Evolutionary conservation across 2,329 filamentous ascomycete species (phyloP).

Genomic region (Dothideomycetidae sp.): DNA sequence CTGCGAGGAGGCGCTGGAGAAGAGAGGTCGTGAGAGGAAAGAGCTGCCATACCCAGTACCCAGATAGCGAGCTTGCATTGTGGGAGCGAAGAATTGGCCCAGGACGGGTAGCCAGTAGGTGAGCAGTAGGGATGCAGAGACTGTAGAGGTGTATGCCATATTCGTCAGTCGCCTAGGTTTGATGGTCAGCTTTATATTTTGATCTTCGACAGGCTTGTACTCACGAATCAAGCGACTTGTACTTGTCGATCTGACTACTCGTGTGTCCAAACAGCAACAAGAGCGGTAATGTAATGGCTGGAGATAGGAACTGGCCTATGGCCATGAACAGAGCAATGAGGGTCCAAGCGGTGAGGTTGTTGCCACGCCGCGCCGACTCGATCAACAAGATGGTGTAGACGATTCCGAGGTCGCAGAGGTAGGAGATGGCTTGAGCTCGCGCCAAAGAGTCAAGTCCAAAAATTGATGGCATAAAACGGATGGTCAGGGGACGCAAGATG

Average conservation of each 20-base stretch:
- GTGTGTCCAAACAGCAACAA: conserved; percentile 28
- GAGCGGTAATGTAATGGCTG: conserved; percentile 22
- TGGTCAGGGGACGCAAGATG: conserved; percentile 4
- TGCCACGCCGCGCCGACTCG: conserved; percentile 19
- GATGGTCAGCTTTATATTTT: too few relatives aligned
- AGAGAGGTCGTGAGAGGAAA: conserved; percentile 12
- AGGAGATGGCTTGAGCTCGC: conserved; percentile 15
- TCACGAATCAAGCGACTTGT: conserved; percentile 16
- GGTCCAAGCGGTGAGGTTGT: conserved; percentile 18
- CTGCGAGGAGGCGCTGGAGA: conserved; percentile 14
- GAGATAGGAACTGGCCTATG: conserved; percentile 20
- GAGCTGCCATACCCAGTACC: conserved; percentile 10
- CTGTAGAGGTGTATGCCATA: conserved; percentile 17
- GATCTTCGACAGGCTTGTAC: too few relatives aligned
- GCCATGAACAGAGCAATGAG: conserved; percentile 13
- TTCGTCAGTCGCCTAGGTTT: conserved; percentile 23
- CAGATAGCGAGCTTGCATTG: conserved; percentile 7
- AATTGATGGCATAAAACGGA: conserved; percentile 7
- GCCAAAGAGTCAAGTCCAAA: conserved; percentile 2
- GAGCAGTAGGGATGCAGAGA: conserved; percentile 19
- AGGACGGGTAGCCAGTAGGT: conserved; percentile 17
- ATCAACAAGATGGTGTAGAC: conserved; percentile 20
- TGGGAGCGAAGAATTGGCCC: conserved; percentile 12
- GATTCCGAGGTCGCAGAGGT: conserved; percentile 18
- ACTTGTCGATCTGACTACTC: conserved; percentile 21